Evolutionary conservation across 768 basidiomycete genomes (phyloP).

Genomic region (Nevesoporus exiguus): DNA sequence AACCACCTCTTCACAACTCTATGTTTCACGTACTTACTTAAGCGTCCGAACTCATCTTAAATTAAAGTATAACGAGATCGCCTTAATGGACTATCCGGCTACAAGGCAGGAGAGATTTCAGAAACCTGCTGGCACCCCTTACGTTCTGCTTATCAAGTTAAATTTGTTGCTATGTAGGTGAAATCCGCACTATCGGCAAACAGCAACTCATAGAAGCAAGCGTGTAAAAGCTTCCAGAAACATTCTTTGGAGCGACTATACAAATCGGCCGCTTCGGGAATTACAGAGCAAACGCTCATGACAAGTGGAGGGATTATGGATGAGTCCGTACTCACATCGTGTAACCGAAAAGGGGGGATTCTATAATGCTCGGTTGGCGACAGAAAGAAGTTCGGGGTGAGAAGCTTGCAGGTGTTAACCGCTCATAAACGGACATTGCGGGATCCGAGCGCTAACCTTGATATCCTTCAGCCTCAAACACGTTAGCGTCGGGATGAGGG

Average conservation of each 20-base stretch:
- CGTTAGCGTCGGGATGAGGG: neutral
- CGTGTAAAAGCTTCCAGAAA: neutral
- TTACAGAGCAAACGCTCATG: neutral
- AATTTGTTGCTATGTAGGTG: neutral
- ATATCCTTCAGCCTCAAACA: neutral
- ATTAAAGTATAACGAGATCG: neutral
- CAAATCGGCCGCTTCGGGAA: neutral
- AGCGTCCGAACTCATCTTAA: neutral
- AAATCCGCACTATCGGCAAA: conserved; percentile 1
- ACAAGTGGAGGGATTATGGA: neutral
- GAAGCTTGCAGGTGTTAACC: neutral
- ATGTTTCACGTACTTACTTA: neutral
- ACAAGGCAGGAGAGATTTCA: no score
- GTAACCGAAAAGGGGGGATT: neutral
- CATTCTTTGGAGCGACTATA: neutral
- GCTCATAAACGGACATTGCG: neutral
- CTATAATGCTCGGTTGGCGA: no score
- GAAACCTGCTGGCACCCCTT: neutral
- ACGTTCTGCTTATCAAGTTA: neutral
- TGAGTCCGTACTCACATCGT: neutral
- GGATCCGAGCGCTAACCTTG: neutral
- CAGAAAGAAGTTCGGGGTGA: neutral
- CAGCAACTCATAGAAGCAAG: neutral
- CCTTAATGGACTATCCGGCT: neutral
- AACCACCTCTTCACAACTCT: neutral